Evolutionary conservation across 2,329 filamentous ascomycete species (phyloP).

Genomic region (Salinomyces thailandicus): DNA sequence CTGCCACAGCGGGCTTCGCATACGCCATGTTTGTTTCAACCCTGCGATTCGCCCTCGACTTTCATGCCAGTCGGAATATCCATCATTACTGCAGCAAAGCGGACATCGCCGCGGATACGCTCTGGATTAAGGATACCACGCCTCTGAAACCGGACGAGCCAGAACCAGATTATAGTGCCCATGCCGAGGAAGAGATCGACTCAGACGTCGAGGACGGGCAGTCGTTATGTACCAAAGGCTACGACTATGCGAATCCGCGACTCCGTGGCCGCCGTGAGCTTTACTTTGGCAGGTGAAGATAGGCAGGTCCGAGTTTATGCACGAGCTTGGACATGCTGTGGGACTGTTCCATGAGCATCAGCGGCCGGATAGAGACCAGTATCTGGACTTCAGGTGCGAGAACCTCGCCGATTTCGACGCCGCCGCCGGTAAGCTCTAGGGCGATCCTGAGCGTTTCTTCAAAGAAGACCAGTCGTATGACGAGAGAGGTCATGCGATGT

Average conservation of each 20-base stretch:
- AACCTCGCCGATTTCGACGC: not conserved
- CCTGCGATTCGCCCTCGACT: constrained; percentile 9
- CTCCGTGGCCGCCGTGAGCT: no score
- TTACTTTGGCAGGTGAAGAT: no score
- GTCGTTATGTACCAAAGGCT: not conserved
- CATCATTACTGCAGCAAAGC: not conserved
- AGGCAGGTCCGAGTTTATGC: no score
- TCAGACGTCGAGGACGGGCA: no score
- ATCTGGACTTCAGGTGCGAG: not conserved
- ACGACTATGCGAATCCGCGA: no score
- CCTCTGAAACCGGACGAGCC: not conserved
- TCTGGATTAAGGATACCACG: not conserved
- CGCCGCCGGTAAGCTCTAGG: not conserved
- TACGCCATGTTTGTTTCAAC: constrained; percentile 8
- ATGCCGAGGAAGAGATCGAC: no score
- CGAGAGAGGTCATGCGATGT: not conserved
- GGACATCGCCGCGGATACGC: not conserved
- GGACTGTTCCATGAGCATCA: constrained; percentile 3
- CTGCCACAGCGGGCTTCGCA: constrained; percentile 10
- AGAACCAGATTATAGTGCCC: not conserved
- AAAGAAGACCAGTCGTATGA: not conserved
- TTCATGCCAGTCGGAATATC: not conserved
- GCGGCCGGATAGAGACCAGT: not conserved
- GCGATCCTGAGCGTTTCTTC: not conserved
- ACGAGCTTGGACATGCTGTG: constrained; percentile 2